A percentile compares a stretch with the other conserved stretches of the same genome.
Evolutionary conservation across 257 asterid species (phyloP).

Genomic region (Nicotiana undulata): DNA sequence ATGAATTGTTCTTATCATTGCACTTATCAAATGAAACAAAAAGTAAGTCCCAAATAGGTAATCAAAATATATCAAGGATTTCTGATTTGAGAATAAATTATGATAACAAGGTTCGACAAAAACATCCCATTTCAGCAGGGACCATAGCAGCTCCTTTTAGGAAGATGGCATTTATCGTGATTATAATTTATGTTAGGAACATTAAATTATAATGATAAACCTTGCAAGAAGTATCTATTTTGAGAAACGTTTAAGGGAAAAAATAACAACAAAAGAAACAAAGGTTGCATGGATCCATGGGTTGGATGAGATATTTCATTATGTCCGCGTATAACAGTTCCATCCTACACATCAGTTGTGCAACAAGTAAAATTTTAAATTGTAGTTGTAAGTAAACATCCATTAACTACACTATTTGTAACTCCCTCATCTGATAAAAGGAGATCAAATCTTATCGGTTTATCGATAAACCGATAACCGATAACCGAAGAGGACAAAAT

Average conservation of each 20-base stretch:
- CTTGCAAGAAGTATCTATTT: not conserved
- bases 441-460: too few relatives aligned
- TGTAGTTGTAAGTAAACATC: too few relatives aligned
- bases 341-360: constrained; percentile 51
- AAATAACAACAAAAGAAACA: not conserved
- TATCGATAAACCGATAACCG: too few relatives aligned
- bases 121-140: not conserved
- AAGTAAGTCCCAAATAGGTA: not conserved
- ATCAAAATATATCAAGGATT: not conserved
- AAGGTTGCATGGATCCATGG: constrained; percentile 52
- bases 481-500: too few relatives aligned
- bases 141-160: not conserved
- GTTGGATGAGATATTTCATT: constrained; percentile 94
- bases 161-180: not conserved
- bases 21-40: not conserved
- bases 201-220: not conserved
- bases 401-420: too few relatives aligned
- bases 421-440: too few relatives aligned
- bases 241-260: not conserved
- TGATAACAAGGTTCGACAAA: not conserved
- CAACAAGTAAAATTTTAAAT: not conserved
- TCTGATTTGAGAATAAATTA: not conserved
- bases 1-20: not conserved
- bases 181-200: not conserved
- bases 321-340: constrained; percentile 87